Evolutionary conservation across 2,329 filamentous ascomycete genomes (phyloP).

Genomic region (Fusarium torreyae): DNA sequence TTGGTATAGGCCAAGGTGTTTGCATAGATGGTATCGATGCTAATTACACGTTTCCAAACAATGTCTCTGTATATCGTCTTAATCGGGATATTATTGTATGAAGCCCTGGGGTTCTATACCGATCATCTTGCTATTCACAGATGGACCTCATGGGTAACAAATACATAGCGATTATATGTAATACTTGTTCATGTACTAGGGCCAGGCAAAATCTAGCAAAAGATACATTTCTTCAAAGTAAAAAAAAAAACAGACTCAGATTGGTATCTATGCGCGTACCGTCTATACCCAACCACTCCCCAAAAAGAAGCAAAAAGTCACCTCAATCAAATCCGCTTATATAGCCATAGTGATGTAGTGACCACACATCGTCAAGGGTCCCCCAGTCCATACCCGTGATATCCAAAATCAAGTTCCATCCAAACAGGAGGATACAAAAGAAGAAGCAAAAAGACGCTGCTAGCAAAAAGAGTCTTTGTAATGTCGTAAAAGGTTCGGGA

Average conservation of each 20-base stretch:
- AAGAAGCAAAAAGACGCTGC: conserved; percentile 26
- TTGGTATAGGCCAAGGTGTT: neutral
- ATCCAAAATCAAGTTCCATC: conserved; percentile 17
- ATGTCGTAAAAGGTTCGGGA: conserved; percentile 17
- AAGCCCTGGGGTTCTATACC: neutral
- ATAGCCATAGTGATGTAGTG: conserved; percentile 23
- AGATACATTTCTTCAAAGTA: conserved; percentile 12
- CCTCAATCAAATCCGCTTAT: conserved; percentile 14
- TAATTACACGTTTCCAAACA: conserved; percentile 2
- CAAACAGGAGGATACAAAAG: conserved; percentile 9
- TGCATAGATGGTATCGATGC: conserved; percentile 12
- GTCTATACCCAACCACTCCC: conserved; percentile 48
- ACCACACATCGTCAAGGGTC: conserved; percentile 36
- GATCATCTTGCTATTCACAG: neutral
- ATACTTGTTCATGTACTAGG: neutral
- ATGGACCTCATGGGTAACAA: neutral
- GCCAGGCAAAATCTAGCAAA: neutral
- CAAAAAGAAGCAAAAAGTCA: conserved; percentile 26
- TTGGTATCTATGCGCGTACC: conserved; percentile 52
- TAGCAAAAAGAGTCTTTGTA: conserved; percentile 16
- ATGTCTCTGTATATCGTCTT: neutral
- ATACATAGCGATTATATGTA: neutral
- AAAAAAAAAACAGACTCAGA: conserved; percentile 37
- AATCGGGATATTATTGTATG: neutral
- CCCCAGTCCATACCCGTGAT: conserved; percentile 28